Evolutionary conservation across 2,329 filamentous ascomycete genomes (phyloP).

Genomic region (Aulographum hederae): DNA sequence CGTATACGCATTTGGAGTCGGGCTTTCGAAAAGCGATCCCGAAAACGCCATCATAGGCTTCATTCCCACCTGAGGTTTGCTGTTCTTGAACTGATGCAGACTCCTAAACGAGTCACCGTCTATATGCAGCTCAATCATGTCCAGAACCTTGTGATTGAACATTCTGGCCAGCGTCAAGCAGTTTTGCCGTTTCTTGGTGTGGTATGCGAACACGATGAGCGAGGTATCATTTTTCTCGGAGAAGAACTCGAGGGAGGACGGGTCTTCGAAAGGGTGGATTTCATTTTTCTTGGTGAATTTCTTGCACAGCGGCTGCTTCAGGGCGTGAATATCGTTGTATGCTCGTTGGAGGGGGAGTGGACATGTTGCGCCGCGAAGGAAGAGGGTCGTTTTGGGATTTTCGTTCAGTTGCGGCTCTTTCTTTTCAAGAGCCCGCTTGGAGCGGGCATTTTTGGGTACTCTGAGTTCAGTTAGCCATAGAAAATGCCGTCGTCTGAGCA

Average conservation of each 20-base stretch:
- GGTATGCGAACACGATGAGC: slow-evolving; percentile 66
- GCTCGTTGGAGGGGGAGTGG: slow-evolving; percentile 70
- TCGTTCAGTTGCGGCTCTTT: slow-evolving; percentile 77
- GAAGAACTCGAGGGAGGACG: slow-evolving; percentile 82
- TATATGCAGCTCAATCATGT: slow-evolving; percentile 85
- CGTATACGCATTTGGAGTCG: slow-evolving; percentile 61
- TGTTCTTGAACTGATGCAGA: slow-evolving; percentile 53
- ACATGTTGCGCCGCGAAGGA: slow-evolving; percentile 74
- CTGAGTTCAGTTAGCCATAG: slow-evolving; percentile 15
- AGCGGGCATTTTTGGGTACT: slow-evolving; percentile 67
- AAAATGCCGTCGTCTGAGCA: slow-evolving; percentile 1
- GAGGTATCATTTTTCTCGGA: slow-evolving; percentile 88
- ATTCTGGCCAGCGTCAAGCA: slow-evolving; percentile 66
- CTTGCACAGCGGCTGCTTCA: slow-evolving; percentile 70
- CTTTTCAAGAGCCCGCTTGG: slow-evolving; percentile 86
- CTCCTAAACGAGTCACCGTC: slow-evolving; percentile 54
- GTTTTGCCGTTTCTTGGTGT: slow-evolving; percentile 91
- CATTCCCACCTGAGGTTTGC: slow-evolving; percentile 50
- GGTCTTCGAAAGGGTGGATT: slow-evolving; percentile 86
- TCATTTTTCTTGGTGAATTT: slow-evolving; percentile 96
- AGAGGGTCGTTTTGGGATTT: slow-evolving; percentile 76
- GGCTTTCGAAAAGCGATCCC: slow-evolving; percentile 71
- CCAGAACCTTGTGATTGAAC: slow-evolving; percentile 73
- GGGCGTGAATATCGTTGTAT: slow-evolving; percentile 63
- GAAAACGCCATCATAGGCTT: slow-evolving; percentile 87